Percentiles rank a stretch among this genome's conserved stretches.
Conservation (phyloP, 805 yeast genomes). For the Starmerella riodocensis region DNA sequence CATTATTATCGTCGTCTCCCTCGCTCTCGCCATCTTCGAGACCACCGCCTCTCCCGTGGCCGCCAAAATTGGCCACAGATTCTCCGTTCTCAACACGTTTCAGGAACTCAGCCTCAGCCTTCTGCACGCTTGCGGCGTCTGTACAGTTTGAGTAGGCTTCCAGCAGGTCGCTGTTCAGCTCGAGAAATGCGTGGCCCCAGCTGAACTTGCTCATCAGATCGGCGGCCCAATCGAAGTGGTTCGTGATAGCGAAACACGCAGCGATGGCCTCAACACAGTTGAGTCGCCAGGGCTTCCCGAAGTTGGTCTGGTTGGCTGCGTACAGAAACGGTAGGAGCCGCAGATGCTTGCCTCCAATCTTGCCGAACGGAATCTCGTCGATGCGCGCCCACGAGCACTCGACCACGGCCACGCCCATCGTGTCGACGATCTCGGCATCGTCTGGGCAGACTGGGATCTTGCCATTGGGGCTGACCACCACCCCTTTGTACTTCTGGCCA, state of each 20-base stretch:
- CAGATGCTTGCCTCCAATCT: constrained; percentile 83
- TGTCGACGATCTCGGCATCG: constrained; percentile 64
- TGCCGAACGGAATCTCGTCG: constrained; percentile 90
- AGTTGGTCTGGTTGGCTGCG: constrained; percentile 94
- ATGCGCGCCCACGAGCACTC: constrained; percentile 97
- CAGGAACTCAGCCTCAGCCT: constrained; percentile 67
- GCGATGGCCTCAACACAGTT: constrained; percentile 97
- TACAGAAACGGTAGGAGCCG: constrained; percentile 79
- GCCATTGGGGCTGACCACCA: constrained; percentile 90
- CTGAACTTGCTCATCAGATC: constrained; percentile 64
- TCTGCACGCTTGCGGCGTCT: constrained; percentile 57
- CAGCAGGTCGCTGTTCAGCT: constrained; percentile 66
- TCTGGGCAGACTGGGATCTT: constrained; percentile 79
- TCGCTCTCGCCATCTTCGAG: constrained; percentile 28
- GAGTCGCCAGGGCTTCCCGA: constrained; percentile 88
- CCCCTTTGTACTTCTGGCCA: constrained; percentile 88
- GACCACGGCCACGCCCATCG: constrained; percentile 87
- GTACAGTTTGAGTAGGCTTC: constrained; percentile 66
- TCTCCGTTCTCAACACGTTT: constrained; percentile 25
- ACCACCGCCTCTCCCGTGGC: constrained; percentile 36
- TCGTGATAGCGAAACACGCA: constrained; percentile 90
- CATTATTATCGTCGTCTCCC: constrained; percentile 24
- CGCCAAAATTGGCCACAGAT: constrained; percentile 18
- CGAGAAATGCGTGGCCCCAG: constrained; percentile 85
- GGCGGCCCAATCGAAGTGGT: constrained; percentile 79